Base-by-base conservation (phyloP, 2,329 filamentous ascomycete genomes). In the Penicillium sp. region DNA sequence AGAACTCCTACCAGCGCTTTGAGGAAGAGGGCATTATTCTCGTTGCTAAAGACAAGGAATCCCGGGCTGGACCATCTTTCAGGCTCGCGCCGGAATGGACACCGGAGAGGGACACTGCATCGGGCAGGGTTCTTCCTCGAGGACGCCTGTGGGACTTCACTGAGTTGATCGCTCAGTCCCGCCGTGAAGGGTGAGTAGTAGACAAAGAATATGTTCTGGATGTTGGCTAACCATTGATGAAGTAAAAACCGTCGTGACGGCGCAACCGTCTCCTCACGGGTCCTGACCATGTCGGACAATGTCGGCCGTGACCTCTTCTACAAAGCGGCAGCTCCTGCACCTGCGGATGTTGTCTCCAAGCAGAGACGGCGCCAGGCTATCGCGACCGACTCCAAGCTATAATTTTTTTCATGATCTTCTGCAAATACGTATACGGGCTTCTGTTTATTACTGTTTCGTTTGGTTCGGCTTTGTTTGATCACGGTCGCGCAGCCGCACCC, bases 191-290 rank as follows among this genome's bases (percentile, higher is more conserved):
- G 74, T 76, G 71, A 68, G 14, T 24, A 24, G 4, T 27, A 11
- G 18, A 5, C 20, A 27, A 16, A n/a, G 13, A 24, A 3, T 16
- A 8, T 10, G 22, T n/a, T 14, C 2, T 27, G 9, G 5, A 9
- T 7, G 13, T 11, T 14, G 10, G 39, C 48, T 44, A 51, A 54
- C 25, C 11, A 39, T 43, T 16, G 14, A 10, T 30, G 14, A 46
- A 76, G 73, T 8, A 99, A 97, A 82, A 96, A 97, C 69, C 79
- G 94, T 20, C 81, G 92, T n/a, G 94, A 99, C 69, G 92, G 92
- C 11, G 89, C 87, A 1, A 96, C 91, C 0, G 92, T 97, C 3
- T 88, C 87, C 61, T 88, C 82, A 11, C 81, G 94, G 18, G 92
- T 99, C 10, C 72, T 97, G 33, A 77, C 79, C 6, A 78, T 97